Evolutionary conservation across 2,329 filamentous ascomycete species (phyloP).

Genomic region (Parastagonospora avenae): DNA sequence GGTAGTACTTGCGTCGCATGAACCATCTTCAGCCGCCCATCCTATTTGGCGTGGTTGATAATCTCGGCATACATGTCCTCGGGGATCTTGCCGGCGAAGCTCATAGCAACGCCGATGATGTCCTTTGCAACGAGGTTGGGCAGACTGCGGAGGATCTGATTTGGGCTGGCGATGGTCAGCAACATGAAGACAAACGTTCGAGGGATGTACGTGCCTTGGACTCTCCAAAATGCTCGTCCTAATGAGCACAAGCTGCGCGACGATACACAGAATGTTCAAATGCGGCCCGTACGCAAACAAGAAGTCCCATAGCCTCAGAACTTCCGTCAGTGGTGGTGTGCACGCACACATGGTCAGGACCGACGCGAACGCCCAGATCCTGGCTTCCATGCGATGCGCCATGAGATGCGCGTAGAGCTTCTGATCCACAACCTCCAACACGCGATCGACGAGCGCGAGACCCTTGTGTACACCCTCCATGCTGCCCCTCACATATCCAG

Average conservation of each 20-base stretch:
- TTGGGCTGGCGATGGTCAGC: conserved; percentile 62
- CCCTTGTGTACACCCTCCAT: conserved; percentile 98
- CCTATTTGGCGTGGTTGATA: conserved; percentile 78
- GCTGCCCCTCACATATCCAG: conserved; percentile 90
- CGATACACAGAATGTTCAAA: conserved; percentile 93
- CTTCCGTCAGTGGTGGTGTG: conserved; percentile 91
- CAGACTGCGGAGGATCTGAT: conserved; percentile 87
- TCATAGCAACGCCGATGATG: conserved; percentile 83
- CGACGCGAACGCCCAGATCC: conserved; percentile 95
- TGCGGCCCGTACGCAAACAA: conserved; percentile 95
- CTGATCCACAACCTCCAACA: conserved; percentile 87
- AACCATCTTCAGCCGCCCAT: conserved; percentile 18
- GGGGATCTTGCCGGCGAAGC: conserved; percentile 87
- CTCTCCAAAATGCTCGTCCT: conserved; percentile 82
- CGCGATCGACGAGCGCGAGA: conserved; percentile 87
- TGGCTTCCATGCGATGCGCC: conserved; percentile 84
- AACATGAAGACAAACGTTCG: neutral
- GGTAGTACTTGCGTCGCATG: no score
- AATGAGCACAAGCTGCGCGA: conserved; percentile 90
- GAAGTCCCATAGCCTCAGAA: conserved; percentile 94
- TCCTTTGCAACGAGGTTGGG: conserved; percentile 81
- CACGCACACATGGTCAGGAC: conserved; percentile 95
- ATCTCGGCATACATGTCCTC: conserved; percentile 90
- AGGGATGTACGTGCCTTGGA: conserved; percentile 66
- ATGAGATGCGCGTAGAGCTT: conserved; percentile 84